These are phyloP conservation scores for Neoscytalidium dimidiatum DNA, from an alignment of 2,329 filamentous ascomycete species.

Conservation along the genomic window DNA sequence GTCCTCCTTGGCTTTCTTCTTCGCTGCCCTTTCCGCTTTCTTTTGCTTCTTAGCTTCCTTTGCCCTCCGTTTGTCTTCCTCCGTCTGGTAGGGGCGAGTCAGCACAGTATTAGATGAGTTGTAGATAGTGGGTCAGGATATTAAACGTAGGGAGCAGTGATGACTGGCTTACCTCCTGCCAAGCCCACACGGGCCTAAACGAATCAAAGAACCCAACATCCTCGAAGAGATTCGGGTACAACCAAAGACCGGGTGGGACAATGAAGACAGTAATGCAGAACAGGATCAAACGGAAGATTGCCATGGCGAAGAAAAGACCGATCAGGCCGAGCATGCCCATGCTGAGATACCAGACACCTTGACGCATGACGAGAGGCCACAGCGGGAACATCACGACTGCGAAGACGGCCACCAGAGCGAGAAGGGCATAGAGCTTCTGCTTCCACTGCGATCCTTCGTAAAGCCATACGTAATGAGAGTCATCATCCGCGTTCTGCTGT, in stretches of 20 bases:
- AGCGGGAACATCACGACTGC: constrained; percentile 91
- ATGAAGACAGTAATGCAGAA: constrained; percentile 91
- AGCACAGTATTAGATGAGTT: neutral
- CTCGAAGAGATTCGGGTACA: constrained; percentile 97
- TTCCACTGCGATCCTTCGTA: constrained; percentile 94
- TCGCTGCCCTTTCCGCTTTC: constrained; percentile 22
- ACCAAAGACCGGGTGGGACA: constrained; percentile 86
- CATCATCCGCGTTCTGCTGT: constrained; percentile 84
- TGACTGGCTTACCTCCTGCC: constrained; percentile 77
- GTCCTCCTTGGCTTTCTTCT: constrained; percentile 26
- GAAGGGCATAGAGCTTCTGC: constrained; percentile 85
- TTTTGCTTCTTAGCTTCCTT: constrained; percentile 30
- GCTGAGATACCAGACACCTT: constrained; percentile 95
- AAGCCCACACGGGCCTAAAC: constrained; percentile 94
- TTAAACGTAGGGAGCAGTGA: neutral
- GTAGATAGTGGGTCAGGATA: neutral
- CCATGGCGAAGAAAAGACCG: constrained; percentile 95
- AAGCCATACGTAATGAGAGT: constrained; percentile 95
- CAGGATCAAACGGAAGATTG: constrained; percentile 91
- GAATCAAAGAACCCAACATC: constrained; percentile 98
- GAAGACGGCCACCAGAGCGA: constrained; percentile 82
- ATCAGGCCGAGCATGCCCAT: constrained; percentile 90
- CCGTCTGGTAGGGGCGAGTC: constrained; percentile 29
- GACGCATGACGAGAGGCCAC: constrained; percentile 87
- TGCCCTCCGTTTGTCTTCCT: constrained; percentile 40